Evolutionary conservation across 2,329 filamentous ascomycete genomes (phyloP).

Genomic region (Kalmusia sp.): DNA sequence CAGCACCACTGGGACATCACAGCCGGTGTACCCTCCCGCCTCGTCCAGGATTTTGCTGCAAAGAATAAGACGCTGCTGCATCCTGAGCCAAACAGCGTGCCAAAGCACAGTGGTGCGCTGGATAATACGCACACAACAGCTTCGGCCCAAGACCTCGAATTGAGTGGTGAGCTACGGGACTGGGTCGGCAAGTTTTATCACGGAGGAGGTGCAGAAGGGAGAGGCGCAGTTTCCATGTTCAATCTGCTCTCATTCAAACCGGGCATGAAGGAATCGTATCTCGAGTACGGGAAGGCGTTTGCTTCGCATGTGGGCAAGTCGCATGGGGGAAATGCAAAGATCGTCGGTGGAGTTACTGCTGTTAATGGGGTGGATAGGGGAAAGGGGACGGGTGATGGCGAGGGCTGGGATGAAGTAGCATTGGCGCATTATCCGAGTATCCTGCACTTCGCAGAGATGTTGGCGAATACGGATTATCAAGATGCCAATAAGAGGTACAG

Average conservation of each 20-base stretch:
- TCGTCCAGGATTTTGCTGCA: conserved; percentile 46
- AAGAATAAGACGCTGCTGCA: conserved; percentile 50
- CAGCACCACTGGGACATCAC: conserved; percentile 44
- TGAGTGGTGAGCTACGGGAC: conserved; percentile 57
- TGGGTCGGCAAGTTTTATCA: conserved; percentile 57
- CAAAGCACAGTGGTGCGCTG: conserved; percentile 44
- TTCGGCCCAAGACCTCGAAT: conserved; percentile 60
- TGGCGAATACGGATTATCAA: conserved; percentile 65
- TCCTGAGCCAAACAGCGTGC: conserved; percentile 41
- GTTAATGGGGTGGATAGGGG: conserved; percentile 16
- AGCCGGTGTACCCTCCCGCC: conserved; percentile 53
- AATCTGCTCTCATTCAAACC: conserved; percentile 66
- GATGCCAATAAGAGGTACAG: conserved; percentile 62
- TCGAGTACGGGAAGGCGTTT: conserved; percentile 65
- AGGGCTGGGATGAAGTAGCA: conserved; percentile 68
- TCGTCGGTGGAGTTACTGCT: conserved; percentile 55
- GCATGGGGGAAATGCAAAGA: conserved; percentile 66
- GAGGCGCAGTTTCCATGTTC: conserved; percentile 65
- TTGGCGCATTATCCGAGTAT: conserved; percentile 71
- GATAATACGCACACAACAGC: conserved; percentile 38
- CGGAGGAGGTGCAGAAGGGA: conserved; percentile 27
- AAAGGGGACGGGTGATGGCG: conserved; percentile 21
- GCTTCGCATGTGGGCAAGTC: conserved; percentile 56
- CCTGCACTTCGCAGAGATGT: conserved; percentile 67
- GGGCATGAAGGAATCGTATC: conserved; percentile 60